Conservation (phyloP, 139 green algal species). For the Chlamydomonas incerta region DNA sequence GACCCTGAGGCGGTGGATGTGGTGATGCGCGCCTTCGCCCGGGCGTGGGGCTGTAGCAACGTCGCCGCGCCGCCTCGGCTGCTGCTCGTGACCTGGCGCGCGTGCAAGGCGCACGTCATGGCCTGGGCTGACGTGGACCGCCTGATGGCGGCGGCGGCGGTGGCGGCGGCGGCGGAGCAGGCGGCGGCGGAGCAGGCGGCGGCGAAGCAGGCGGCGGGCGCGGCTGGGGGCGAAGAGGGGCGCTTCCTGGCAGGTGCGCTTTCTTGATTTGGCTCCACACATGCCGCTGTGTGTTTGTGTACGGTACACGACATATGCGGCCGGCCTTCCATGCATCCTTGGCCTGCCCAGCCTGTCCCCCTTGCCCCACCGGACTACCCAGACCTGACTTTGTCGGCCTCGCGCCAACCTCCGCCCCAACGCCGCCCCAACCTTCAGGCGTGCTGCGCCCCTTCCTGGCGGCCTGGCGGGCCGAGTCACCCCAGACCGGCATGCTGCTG, state of each 20-base stretch:
- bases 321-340: no score
- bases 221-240: background rate
- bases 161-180: background rate
- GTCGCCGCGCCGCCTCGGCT: background rate
- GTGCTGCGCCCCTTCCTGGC: constrained; percentile 13
- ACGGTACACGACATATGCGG: no score
- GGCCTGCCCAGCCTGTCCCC: no score
- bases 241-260: constrained; percentile 11
- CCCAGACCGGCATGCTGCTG: constrained; percentile 13
- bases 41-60: background rate
- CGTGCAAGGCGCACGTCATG: constrained; percentile 13
- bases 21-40: constrained; percentile 3
- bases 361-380: no score
- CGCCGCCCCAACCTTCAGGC: background rate
- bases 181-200: background rate
- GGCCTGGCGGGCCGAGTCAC: background rate
- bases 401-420: background rate
- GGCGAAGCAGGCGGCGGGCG: background rate
- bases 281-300: background rate
- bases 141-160: background rate
- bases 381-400: no score
- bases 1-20: background rate
- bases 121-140: background rate
- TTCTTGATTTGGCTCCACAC: background rate
- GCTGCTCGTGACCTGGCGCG: constrained; percentile 15